Base-by-base conservation (phyloP, 208 protist species). In the Trypanosoma caninum region DNA sequence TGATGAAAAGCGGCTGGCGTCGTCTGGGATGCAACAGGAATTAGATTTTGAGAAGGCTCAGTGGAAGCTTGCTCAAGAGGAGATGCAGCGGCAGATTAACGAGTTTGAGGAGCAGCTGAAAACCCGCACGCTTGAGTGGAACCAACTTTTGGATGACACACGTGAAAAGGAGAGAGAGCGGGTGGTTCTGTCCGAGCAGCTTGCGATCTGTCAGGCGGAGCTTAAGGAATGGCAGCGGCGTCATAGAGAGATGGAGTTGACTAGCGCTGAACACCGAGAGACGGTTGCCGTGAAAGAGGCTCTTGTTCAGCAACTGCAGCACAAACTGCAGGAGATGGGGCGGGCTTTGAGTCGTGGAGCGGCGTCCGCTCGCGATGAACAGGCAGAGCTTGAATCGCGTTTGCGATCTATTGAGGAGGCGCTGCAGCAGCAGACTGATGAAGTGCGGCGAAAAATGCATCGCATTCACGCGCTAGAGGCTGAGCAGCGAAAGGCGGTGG, bases 341-440 rank as follows among this genome's bases (percentile, higher is more conserved):
- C 44, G 47, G 25, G 35, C 23, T 22, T 34, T 40, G 16, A 51
- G 45, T 16, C 45, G 23, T 1, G 55, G 30, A 10, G 23, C 57
- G 13, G 63, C 65, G 10, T 50, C 42, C 42, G 44, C 68, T 22
- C 27, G 55, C 25, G 22, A 50, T 45, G 46, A 59, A 34, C 52
- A 58, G 48, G 64, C 65, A 23, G 58, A 62, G 62, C 23, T 57
- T 25, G 53, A 73, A 41, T 40, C 48, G n/a, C 74, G 66, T 50
- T 38, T 63, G 7, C 64, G 42, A 13, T 47, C 59, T 16, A 45
- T 80, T 31, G 59, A 82, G 48, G 75, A 62, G 20, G 64, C 63
- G 10, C 52, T 88, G 41, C 69, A 84, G 52, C 57, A 72, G 44
- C 86, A 88, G 35, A 81, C 76, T 3, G 76, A 82, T n/a, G 86